Conservation (phyloP, 768 basidiomycete species). For the Auricularia auricula-judae region DNA sequence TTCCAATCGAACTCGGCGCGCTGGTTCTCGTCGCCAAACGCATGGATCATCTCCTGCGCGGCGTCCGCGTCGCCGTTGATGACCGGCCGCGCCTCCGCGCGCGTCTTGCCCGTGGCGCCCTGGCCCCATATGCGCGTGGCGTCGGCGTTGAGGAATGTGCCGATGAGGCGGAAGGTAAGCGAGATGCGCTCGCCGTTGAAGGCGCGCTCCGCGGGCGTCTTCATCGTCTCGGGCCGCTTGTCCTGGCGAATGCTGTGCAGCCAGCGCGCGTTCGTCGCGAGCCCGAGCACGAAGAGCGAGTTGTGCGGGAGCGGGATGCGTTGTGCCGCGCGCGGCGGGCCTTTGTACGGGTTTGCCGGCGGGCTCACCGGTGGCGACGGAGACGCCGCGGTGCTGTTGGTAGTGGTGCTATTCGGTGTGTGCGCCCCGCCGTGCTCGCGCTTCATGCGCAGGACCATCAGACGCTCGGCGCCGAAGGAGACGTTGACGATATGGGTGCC, state of each 20-base stretch:
- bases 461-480: constrained; percentile 65
- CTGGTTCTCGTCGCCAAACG: constrained; percentile 69
- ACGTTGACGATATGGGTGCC: constrained; percentile 73
- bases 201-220: constrained; percentile 43
- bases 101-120: constrained; percentile 55
- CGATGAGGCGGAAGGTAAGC: constrained; percentile 68
- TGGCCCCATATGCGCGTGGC: constrained; percentile 56
- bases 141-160: constrained; percentile 51
- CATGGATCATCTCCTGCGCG: constrained; percentile 34
- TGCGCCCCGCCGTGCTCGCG: constrained; percentile 10
- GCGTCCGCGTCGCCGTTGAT: constrained; percentile 40
- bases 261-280: constrained; percentile 62
- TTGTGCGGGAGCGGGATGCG: constrained; percentile 69
- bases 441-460: constrained; percentile 66
- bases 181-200: constrained; percentile 62
- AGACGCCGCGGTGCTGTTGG: not conserved
- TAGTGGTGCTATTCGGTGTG: not conserved
- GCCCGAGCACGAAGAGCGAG: constrained; percentile 73
- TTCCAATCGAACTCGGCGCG: constrained; percentile 64
- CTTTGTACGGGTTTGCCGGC: not conserved
- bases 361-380: not conserved
- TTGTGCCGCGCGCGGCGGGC: constrained; percentile 26
- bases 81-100: constrained; percentile 41
- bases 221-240: constrained; percentile 46
- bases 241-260: constrained; percentile 69